Percentiles rank a stretch among this genome's conserved stretches.
Evolutionary conservation across 371 early-diverging fungal species (phyloP).

Genomic region (Conidiobolus incongruus): DNA sequence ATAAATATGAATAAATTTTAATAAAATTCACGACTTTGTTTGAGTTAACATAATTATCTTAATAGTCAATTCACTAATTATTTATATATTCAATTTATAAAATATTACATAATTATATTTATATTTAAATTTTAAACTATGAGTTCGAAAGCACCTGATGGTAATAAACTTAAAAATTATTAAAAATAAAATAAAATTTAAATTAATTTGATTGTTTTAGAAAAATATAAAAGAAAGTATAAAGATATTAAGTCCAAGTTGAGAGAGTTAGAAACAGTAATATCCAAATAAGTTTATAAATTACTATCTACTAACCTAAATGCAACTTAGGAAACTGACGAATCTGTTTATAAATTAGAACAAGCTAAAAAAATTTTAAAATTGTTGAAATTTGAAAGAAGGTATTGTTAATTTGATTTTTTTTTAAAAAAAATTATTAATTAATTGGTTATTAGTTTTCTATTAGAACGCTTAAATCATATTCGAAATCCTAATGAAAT

Average conservation of each 20-base stretch:
- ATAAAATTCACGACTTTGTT: too few relatives aligned
- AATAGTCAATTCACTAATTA: too few relatives aligned
- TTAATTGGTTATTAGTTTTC: background rate
- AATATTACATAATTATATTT: too few relatives aligned
- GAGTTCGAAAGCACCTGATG: too few relatives aligned
- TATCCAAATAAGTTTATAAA: too few relatives aligned
- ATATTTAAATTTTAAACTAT: too few relatives aligned
- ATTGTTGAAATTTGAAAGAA: conserved; percentile 2
- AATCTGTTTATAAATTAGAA: background rate
- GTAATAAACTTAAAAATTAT: too few relatives aligned
- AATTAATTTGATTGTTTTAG: too few relatives aligned
- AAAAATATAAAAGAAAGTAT: conserved; percentile 5
- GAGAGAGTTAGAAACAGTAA: background rate
- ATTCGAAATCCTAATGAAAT: background rate
- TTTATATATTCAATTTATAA: too few relatives aligned
- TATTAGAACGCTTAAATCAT: conserved; percentile 1
- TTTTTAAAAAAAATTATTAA: background rate
- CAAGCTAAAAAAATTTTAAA: background rate
- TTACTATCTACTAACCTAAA: background rate
- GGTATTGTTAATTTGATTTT: background rate
- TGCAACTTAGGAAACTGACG: conserved; percentile 1
- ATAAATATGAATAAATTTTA: too few relatives aligned
- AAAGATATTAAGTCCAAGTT: conserved; percentile 1
- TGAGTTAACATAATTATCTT: too few relatives aligned
- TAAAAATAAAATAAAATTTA: too few relatives aligned